phyloP scores from a whole-genome alignment of 2,329 filamentous ascomycete species.

The Dactylellina cionopaga region DNA sequence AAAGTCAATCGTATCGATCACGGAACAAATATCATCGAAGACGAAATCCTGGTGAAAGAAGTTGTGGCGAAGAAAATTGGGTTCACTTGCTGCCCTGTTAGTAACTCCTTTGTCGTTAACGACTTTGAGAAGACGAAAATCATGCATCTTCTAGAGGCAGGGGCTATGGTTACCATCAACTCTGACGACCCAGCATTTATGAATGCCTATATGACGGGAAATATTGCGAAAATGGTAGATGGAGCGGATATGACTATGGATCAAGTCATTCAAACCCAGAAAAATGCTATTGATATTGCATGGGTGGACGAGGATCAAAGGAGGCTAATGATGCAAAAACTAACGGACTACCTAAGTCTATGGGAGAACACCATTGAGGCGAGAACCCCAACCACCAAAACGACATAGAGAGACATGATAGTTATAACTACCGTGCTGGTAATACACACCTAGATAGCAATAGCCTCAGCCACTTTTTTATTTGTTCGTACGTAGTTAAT shows the following conservation, averaged over 20 bases:
- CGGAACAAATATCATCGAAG: slow-evolving; percentile 73
- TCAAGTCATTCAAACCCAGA: background rate
- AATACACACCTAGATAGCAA: no score
- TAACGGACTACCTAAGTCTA: background rate
- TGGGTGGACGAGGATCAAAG: background rate
- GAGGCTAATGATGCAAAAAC: background rate
- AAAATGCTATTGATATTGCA: background rate
- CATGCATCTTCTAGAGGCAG: slow-evolving; percentile 70
- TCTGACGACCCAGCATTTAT: slow-evolving; percentile 81
- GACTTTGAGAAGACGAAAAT: slow-evolving; percentile 70
- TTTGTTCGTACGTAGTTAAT: no score
- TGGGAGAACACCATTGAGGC: no score
- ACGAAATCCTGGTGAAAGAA: slow-evolving; percentile 68
- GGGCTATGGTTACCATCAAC: slow-evolving; percentile 76
- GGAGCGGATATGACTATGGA: background rate
- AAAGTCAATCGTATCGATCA: slow-evolving; percentile 77
- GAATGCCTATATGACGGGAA: slow-evolving; percentile 77
- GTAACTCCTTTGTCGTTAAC: slow-evolving; percentile 69
- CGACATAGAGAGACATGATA: no score
- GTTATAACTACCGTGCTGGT: no score
- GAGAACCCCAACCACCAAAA: no score
- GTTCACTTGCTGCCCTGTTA: slow-evolving; percentile 77
- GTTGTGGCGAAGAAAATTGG: slow-evolving; percentile 70
- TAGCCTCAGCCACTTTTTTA: no score
- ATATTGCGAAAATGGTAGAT: slow-evolving; percentile 58